These are phyloP conservation scores for Lathyrus oleraceus DNA, from an alignment of 306 rosid genomes.

Conservation along the genomic window DNA sequence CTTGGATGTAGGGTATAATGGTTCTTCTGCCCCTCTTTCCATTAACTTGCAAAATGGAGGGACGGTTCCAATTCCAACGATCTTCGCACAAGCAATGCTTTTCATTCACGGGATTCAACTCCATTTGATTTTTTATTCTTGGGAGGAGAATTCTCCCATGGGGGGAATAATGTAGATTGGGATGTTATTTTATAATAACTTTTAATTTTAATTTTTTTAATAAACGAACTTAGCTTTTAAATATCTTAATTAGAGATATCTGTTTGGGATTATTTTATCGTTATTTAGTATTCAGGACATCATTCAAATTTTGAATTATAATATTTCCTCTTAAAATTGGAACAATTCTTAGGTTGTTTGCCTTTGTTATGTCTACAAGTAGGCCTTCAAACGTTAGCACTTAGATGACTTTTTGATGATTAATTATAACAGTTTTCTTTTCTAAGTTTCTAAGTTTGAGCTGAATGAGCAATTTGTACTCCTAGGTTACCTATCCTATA, in stretches of 20 bases:
- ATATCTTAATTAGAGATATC: neutral
- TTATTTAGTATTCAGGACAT: neutral
- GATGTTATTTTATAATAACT: neutral
- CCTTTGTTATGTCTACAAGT: neutral
- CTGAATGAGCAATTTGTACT: neutral
- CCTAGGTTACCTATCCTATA: neutral
- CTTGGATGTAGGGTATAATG: too few species aligned
- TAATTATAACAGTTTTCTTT: neutral
- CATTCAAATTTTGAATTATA: neutral
- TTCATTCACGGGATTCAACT: neutral
- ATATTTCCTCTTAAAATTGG: neutral
- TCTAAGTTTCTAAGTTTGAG: neutral
- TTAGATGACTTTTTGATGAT: neutral
- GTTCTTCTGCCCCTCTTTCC: too few species aligned
- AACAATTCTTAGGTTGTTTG: neutral
- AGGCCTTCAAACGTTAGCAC: neutral
- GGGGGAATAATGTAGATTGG: neutral
- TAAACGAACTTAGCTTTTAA: neutral
- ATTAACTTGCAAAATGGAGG: too few species aligned
- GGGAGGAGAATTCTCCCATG: neutral
- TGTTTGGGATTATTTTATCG: neutral
- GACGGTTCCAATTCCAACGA: too few species aligned
- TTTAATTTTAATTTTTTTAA: neutral
- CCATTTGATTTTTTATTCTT: neutral
- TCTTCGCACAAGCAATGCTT: too few species aligned